Conservation (phyloP, 768 basidiomycete genomes). For the Hemileccinum impolitum region DNA sequence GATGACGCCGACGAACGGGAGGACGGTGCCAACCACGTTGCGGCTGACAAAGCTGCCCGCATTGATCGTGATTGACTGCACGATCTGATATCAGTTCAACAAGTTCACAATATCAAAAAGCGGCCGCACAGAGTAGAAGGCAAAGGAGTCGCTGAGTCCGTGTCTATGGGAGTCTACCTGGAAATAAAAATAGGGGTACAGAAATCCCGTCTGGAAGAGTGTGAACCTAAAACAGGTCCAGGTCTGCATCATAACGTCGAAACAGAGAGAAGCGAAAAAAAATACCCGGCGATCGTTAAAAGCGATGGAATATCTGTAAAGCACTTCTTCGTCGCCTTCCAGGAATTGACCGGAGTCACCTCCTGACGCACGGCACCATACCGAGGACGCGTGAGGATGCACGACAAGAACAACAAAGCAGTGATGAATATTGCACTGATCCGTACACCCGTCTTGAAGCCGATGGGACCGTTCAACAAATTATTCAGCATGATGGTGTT, state of each 20-base stretch:
- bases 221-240: slow-evolving; percentile 11
- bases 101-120: neutral
- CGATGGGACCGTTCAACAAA: slow-evolving; percentile 37
- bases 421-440: slow-evolving; percentile 40
- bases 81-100: slow-evolving; percentile 6
- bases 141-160: slow-evolving; percentile 35
- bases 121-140: slow-evolving; percentile 49
- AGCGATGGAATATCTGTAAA: slow-evolving; percentile 23
- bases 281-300: slow-evolving; percentile 24
- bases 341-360: slow-evolving; percentile 3
- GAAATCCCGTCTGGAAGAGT: slow-evolving; percentile 37
- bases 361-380: slow-evolving; percentile 6
- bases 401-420: slow-evolving; percentile 36
- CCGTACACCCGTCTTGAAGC: slow-evolving; percentile 40
- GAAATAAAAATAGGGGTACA: slow-evolving; percentile 55
- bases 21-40: slow-evolving; percentile 40
- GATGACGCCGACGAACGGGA: slow-evolving; percentile 39
- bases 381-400: slow-evolving; percentile 36
- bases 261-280: too few relatives aligned
- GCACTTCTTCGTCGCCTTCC: slow-evolving; percentile 20
- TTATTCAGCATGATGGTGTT: slow-evolving; percentile 63
- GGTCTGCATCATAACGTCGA: neutral
- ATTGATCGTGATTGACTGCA: slow-evolving; percentile 44
- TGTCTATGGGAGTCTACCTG: slow-evolving; percentile 53
- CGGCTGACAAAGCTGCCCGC: slow-evolving; percentile 49